Conservation (phyloP, 164 flowering plant species). For the Macadamia integrifolia region DNA sequence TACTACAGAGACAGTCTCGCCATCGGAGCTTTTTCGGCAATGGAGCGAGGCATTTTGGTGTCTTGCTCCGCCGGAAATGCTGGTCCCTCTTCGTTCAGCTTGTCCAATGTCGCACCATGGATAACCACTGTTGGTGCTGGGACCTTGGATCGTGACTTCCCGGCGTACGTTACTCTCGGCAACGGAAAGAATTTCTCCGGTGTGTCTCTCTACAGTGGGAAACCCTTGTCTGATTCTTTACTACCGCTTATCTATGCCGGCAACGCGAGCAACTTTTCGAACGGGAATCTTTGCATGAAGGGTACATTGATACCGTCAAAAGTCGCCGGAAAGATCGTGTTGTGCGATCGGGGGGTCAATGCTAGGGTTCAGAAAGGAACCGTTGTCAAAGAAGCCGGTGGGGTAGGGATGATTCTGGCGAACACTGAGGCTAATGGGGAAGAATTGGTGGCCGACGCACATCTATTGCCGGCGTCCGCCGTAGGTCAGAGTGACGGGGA, state of each 20-base stretch:
- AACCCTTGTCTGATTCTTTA: neutral
- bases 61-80: conserved; percentile 19
- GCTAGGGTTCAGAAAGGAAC: neutral
- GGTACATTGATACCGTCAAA: neutral
- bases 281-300: neutral
- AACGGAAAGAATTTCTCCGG: conserved; percentile 7
- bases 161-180: conserved; percentile 1
- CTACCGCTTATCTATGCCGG: neutral
- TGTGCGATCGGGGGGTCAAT: neutral
- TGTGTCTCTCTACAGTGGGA: conserved; percentile 9
- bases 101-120: conserved; percentile 20
- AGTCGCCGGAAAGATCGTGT: neutral
- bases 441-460: neutral
- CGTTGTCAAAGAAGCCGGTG: neutral
- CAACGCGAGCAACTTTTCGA: neutral
- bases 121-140: conserved; percentile 1
- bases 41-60: conserved; percentile 16
- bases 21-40: conserved; percentile 16
- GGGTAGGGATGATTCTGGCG: neutral
- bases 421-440: neutral
- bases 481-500: neutral
- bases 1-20: conserved; percentile 4
- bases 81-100: conserved; percentile 2
- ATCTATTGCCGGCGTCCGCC: neutral
- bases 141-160: conserved; percentile 16